phyloP scores from a whole-genome alignment of 2,329 filamentous ascomycete genomes.

The Colletotrichum eleusines region DNA sequence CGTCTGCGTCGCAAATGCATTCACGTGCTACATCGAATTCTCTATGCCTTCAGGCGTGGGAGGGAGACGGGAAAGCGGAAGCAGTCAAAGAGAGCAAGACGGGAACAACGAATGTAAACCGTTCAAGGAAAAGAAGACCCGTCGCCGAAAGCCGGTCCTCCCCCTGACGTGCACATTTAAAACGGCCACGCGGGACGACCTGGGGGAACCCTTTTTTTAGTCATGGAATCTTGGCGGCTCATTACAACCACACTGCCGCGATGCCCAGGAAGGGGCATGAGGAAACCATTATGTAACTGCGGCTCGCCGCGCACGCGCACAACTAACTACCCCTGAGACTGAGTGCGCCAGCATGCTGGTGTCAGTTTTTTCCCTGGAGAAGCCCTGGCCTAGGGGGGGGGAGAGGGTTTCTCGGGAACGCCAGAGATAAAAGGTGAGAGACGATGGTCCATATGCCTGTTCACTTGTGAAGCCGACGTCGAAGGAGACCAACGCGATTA shows the following conservation, averaged over 20 bases:
- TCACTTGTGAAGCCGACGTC: neutral
- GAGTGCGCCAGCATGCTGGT: neutral
- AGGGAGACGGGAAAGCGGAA: neutral
- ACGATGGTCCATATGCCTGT: neutral
- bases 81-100: neutral
- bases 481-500: neutral
- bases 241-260: conserved; percentile 26
- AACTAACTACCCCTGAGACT: conserved; percentile 30
- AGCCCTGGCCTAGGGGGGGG: neutral
- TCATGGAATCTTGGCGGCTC: conserved; percentile 38
- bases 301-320: conserved; percentile 19
- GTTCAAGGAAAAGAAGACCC: neutral
- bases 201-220: conserved; percentile 24
- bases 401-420: neutral
- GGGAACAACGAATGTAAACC: neutral
- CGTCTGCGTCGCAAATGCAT: conserved; percentile 40
- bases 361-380: neutral
- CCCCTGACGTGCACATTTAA: neutral
- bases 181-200: conserved; percentile 9
- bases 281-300: conserved; percentile 33
- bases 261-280: conserved; percentile 29
- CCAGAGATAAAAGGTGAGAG: neutral
- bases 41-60: neutral
- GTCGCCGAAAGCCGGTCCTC: neutral
- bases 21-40: conserved; percentile 23